Evolutionary conservation across 768 basidiomycete species (phyloP).

Genomic region (Naematelia encephala): DNA sequence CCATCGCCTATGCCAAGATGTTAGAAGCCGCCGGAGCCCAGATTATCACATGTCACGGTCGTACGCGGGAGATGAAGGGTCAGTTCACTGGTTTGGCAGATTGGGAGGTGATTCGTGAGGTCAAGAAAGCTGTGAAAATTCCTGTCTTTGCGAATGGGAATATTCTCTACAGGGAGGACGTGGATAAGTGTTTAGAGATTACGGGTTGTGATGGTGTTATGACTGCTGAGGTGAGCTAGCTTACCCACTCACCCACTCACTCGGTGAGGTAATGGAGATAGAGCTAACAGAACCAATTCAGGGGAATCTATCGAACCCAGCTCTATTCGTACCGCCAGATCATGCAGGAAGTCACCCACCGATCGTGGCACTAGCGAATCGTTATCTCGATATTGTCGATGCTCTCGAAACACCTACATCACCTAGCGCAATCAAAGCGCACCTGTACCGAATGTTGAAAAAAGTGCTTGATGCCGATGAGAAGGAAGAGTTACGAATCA

Average conservation of each 20-base stretch:
- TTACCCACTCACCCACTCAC: too few relatives aligned
- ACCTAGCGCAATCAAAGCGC: conserved; percentile 77
- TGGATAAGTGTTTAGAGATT: conserved; percentile 68
- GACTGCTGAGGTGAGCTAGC: conserved; percentile 67
- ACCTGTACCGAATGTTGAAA: conserved; percentile 86
- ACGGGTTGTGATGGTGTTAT: conserved; percentile 92
- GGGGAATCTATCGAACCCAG: conserved; percentile 88
- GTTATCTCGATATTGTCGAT: conserved; percentile 79
- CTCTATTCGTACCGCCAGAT: conserved; percentile 58
- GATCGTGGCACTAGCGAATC: conserved; percentile 63
- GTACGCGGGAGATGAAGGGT: conserved; percentile 86
- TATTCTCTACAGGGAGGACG: conserved; percentile 80
- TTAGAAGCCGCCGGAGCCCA: conserved; percentile 92
- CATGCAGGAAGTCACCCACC: conserved; percentile 46
- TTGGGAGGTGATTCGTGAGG: conserved; percentile 83
- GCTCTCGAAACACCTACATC: conserved; percentile 67
- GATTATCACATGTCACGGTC: conserved; percentile 88
- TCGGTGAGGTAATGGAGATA: not conserved
- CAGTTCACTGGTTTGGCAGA: conserved; percentile 79
- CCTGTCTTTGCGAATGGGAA: conserved; percentile 98
- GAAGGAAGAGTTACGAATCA: conserved; percentile 70
- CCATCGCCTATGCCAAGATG: conserved; percentile 93
- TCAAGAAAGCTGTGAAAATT: conserved; percentile 78
- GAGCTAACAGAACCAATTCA: conserved; percentile 42
- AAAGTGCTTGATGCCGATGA: conserved; percentile 64